phyloP scores from a whole-genome alignment of 768 basidiomycete genomes.

The Boletus vinaceobasis region DNA sequence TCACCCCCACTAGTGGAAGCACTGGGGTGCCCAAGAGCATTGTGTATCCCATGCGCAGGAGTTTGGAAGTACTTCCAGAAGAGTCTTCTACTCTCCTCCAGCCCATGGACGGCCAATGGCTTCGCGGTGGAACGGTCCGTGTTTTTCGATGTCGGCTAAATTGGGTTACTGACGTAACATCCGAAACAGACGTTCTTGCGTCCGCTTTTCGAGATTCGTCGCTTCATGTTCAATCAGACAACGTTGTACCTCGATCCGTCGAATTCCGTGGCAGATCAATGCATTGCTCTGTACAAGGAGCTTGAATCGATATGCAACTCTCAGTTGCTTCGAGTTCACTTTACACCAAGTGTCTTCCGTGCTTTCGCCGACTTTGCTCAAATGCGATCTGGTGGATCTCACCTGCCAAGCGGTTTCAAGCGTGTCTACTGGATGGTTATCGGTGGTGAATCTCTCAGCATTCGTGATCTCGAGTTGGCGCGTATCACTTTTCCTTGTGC shows the following conservation, averaged over 20 bases:
- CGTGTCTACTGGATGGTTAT: slow-evolving; percentile 34
- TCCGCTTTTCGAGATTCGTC: slow-evolving; percentile 30
- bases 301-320: slow-evolving; percentile 20
- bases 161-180: not conserved
- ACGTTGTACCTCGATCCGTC: slow-evolving; percentile 30
- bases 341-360: slow-evolving; percentile 30
- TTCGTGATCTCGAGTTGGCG: slow-evolving; percentile 26
- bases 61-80: slow-evolving; percentile 23
- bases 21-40: slow-evolving; percentile 33
- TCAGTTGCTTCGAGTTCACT: slow-evolving; percentile 28
- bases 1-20: slow-evolving; percentile 29
- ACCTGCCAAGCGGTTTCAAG: slow-evolving; percentile 19
- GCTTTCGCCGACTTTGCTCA: slow-evolving; percentile 28
- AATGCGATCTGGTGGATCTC: slow-evolving; percentile 17
- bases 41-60: slow-evolving; percentile 29
- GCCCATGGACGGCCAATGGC: slow-evolving; percentile 31
- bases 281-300: slow-evolving; percentile 22
- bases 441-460: slow-evolving; percentile 28
- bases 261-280: slow-evolving; percentile 27
- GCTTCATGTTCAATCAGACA: slow-evolving; percentile 33
- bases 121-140: slow-evolving; percentile 32
- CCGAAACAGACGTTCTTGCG: slow-evolving; percentile 26
- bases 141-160: not conserved
- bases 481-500: slow-evolving; percentile 21
- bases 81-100: slow-evolving; percentile 28